These are phyloP conservation scores for Raphanus hybrid DNA, from an alignment of 441 rosid genomes.

Conservation along the genomic window DNA sequence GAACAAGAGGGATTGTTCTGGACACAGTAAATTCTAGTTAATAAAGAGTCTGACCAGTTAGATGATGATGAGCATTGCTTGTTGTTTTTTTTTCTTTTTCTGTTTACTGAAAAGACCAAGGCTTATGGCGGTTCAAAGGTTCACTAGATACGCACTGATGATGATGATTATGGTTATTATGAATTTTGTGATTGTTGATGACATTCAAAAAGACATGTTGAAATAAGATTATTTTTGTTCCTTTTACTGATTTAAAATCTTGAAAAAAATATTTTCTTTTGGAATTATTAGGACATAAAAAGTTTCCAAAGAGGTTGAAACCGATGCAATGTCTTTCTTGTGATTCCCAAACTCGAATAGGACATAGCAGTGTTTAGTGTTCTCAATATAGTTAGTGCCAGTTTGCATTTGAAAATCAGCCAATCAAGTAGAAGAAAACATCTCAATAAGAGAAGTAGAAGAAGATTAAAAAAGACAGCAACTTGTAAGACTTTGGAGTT, in stretches of 20 bases:
- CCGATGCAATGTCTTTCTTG: constrained; percentile 9
- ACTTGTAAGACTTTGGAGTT: constrained; percentile 35
- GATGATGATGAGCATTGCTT: constrained; percentile 27
- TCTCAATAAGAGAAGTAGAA: background rate
- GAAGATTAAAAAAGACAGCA: constrained; percentile 3
- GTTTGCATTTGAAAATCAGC: constrained; percentile 36
- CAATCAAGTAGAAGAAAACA: constrained; percentile 13
- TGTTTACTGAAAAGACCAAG: background rate
- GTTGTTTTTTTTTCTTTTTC: background rate
- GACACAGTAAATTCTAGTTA: constrained; percentile 22
- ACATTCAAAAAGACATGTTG: no score
- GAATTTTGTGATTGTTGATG: no score
- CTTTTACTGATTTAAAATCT: no score
- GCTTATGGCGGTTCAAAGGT: constrained; percentile 22
- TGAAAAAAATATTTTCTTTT: no score
- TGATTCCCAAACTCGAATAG: background rate
- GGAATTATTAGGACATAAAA: background rate
- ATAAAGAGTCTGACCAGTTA: constrained; percentile 19
- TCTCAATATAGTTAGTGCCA: constrained; percentile 35
- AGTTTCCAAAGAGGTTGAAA: background rate
- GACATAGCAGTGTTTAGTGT: constrained; percentile 16
- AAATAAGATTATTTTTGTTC: no score
- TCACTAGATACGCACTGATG: constrained; percentile 39
- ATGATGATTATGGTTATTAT: constrained; percentile 3
- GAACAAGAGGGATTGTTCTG: constrained; percentile 83